Evolutionary conservation across 2,329 filamentous ascomycete species (phyloP).

Genomic region (Calonectria naviculata): DNA sequence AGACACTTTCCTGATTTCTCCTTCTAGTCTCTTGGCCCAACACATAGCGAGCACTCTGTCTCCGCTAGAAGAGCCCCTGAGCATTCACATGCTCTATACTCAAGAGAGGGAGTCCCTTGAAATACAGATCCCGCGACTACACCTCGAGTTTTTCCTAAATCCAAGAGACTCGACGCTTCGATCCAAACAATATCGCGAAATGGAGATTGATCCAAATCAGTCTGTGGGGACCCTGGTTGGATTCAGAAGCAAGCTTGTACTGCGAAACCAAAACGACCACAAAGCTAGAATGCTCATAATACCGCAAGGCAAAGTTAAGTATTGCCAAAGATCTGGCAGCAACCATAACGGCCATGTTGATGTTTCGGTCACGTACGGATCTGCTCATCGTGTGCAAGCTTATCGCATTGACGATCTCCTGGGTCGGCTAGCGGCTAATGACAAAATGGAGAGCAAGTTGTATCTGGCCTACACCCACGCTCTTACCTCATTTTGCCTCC

Average conservation of each 20-base stretch:
- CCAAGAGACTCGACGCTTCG: not conserved
- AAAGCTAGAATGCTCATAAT: conserved; percentile 50
- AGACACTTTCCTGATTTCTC: not conserved
- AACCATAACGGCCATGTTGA: conserved; percentile 41
- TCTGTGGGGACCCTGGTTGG: conserved; percentile 27
- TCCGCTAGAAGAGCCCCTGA: conserved; percentile 11
- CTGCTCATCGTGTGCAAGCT: conserved; percentile 43
- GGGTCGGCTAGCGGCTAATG: conserved; percentile 61
- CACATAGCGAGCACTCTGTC: not conserved
- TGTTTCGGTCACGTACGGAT: conserved; percentile 47
- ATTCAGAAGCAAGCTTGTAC: conserved; percentile 52
- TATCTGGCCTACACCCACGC: conserved; percentile 64
- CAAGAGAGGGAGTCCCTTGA: not conserved
- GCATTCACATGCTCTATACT: conserved; percentile 18
- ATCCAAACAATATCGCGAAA: conserved; percentile 29
- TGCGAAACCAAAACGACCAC: conserved; percentile 40
- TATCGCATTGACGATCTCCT: conserved; percentile 63
- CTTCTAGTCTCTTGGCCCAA: not conserved
- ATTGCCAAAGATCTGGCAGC: not conserved
- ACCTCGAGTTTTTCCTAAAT: conserved; percentile 18
- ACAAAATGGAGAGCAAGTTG: conserved; percentile 62
- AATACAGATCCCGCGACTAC: conserved; percentile 35
- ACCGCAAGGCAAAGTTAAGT: conserved; percentile 43
- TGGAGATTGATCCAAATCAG: conserved; percentile 28
- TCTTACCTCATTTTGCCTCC: conserved; percentile 62